Base-by-base conservation (phyloP, 2,329 filamentous ascomycete species). In the Spiromastix sp. region DNA sequence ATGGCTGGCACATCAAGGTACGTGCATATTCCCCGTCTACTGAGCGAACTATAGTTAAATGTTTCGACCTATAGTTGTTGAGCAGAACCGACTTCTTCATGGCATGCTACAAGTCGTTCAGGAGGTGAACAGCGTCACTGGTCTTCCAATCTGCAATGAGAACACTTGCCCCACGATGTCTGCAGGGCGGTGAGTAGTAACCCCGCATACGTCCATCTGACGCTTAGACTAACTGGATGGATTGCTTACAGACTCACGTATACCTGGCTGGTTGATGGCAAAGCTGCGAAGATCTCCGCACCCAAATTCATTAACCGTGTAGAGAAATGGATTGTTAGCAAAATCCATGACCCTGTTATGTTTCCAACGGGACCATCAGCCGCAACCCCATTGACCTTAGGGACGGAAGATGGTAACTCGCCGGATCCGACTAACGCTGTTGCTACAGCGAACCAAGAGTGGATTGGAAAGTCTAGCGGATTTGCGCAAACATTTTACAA, bases 291-390 rank as follows among this genome's bases (percentile, higher is more conserved):
- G 61, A 81, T 96, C 27, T 86, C 89, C 3, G 89, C 89, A 5
- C 79, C 79, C 42, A 86, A 93, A 59, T 96, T 96, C 64, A 91
- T 95, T 64, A 85, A 85, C 47, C 77, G 94, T 17, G 93, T 96
- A 58, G 87, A 95, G 64, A 85, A 89, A 53, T 96, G 89, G 87
- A 93, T 96, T 56, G 83, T 85, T 19, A 85, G 86, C 63, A 96
- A 96, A 66, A 85, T 94, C 45, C 85, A 91, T 50, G 87, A 96
- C 57, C 77, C 77, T 32, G 73, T 74, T 54, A 85, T 93, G 62
- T 95, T 96, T 64, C 89, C 89, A 4, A 94, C 85, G 27, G 85
- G 91, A 49, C 77, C 80, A 5, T 74, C 79, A 25, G 72, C 78
- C 29, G 65, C 77, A 46, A 69, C 69, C 27, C 69, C 73, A 5